These are phyloP conservation scores for Colletotrichum sp. DNA, from an alignment of 2,329 filamentous ascomycete species.

Conservation along the genomic window DNA sequence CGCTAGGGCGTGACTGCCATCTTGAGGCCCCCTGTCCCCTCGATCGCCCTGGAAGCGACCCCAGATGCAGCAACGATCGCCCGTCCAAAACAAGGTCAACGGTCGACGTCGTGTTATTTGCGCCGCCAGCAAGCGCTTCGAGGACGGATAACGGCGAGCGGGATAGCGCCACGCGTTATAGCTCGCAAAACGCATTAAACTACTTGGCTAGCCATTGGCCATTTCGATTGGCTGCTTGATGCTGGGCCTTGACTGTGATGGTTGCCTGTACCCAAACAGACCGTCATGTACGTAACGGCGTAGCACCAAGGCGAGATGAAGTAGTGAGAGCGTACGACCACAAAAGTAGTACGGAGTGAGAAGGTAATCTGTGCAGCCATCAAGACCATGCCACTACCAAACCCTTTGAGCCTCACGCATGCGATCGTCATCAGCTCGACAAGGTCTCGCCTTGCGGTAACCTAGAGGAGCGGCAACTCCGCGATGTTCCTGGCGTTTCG, in stretches of 20 bases:
- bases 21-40: not conserved
- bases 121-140: not conserved
- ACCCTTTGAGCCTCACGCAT: not conserved
- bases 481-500: not conserved
- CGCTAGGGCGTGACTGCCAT: slow-evolving; percentile 17
- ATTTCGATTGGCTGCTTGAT: not conserved
- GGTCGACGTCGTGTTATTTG: not conserved
- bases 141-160: not conserved
- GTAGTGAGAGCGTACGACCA: not conserved
- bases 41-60: not conserved
- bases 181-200: not conserved
- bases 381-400: too few relatives aligned
- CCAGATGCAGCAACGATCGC: not conserved
- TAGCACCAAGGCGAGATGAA: not conserved
- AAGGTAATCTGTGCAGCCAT: not conserved
- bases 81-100: slow-evolving; percentile 8
- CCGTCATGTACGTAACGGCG: not conserved
- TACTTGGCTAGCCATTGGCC: not conserved
- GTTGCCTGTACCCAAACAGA: not conserved
- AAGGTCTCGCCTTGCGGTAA: not conserved
- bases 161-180: slow-evolving; percentile 1
- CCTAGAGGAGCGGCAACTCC: not conserved
- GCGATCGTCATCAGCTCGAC: slow-evolving; percentile 13
- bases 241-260: not conserved
- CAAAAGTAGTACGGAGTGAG: not conserved